A percentile compares a stretch with the other conserved stretches of the same genome.
Conservation (phyloP, 345 rosid genomes). For the Rhodamnia rubescens region DNA sequence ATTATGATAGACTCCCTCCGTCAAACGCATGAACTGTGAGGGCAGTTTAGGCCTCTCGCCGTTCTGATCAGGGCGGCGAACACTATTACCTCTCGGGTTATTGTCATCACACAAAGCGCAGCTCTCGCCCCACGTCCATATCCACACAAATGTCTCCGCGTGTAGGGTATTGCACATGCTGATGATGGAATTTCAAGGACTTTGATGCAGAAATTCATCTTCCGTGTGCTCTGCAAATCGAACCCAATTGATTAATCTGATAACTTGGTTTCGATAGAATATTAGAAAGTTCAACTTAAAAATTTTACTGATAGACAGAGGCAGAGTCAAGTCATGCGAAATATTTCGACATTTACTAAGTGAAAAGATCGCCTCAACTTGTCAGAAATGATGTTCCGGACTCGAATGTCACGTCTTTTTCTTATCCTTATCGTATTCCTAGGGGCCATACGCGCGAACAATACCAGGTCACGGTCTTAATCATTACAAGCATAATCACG, state of each 20-base stretch:
- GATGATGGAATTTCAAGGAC: neutral
- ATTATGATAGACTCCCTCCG: neutral
- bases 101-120: neutral
- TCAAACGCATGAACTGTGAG: neutral
- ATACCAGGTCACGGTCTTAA: neutral
- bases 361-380: neutral
- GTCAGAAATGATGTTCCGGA: neutral
- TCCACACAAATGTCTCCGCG: neutral
- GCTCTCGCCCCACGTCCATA: neutral
- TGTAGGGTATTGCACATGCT: neutral
- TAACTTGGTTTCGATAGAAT: neutral
- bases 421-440: neutral
- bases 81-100: accelerated
- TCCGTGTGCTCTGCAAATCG: accelerated
- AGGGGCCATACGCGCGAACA: neutral
- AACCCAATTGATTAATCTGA: neutral
- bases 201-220: neutral
- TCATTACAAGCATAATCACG: neutral
- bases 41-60: neutral
- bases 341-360: neutral
- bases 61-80: neutral
- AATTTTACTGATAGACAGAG: neutral
- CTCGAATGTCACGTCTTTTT: neutral
- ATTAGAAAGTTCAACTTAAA: accelerated
- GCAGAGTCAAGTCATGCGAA: accelerated